A percentile compares a stretch with the other conserved stretches of the same genome.
Conservation (phyloP, 306 rosid genomes). For the Parietaria judaica region DNA sequence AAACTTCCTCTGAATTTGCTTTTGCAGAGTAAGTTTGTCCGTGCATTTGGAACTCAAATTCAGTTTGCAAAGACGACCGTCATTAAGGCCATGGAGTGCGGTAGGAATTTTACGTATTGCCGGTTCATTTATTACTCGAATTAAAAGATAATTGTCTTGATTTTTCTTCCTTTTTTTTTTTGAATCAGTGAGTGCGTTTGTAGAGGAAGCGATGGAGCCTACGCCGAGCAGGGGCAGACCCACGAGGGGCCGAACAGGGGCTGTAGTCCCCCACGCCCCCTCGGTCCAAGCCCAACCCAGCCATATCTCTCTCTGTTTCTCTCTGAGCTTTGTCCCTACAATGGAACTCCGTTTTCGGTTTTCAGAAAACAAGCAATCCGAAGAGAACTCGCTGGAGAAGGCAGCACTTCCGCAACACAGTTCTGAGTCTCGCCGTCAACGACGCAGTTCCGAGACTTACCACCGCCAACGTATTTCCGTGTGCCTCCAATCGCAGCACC, state of each 20-base stretch:
- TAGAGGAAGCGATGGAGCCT: neutral
- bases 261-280: no score
- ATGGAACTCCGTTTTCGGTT: no score
- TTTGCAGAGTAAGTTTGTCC: conserved; percentile 38
- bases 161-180: neutral
- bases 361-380: no score
- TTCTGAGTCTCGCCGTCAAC: no score
- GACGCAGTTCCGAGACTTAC: no score
- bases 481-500: no score
- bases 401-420: no score
- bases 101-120: conserved; percentile 17
- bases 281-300: no score
- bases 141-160: neutral
- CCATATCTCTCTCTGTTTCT: no score
- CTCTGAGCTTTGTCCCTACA: no score
- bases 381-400: no score
- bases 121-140: neutral
- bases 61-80: conserved; percentile 27
- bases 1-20: conserved; percentile 1
- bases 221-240: neutral
- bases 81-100: conserved; percentile 24
- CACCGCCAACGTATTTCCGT: no score
- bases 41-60: conserved; percentile 34
- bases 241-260: neutral
- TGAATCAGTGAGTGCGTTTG: neutral